Percentiles rank a stretch among this genome's conserved stretches.
Evolutionary conservation across 495 filamentous ascomycete species (phyloP).

Genomic region (Penicillium ucsense): DNA sequence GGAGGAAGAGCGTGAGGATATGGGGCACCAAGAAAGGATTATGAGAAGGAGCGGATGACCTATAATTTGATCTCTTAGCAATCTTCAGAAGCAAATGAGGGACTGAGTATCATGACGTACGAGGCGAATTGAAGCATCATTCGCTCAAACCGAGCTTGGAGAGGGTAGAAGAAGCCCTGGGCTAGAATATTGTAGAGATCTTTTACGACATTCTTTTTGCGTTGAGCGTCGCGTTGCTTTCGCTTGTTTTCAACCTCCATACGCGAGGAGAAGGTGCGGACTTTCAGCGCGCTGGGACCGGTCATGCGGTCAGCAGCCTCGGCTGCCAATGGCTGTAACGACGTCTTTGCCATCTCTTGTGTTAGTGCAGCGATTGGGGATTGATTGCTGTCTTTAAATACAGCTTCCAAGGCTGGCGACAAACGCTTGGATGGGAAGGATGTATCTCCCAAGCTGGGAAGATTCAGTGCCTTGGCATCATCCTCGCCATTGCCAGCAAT

Average conservation of each 20-base stretch:
- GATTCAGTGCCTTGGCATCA: conserved; percentile 36
- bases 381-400: conserved; percentile 31
- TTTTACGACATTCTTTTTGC: conserved; percentile 52
- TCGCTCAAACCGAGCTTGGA: conserved; percentile 40
- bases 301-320: conserved; percentile 54
- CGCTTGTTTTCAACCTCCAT: conserved; percentile 60
- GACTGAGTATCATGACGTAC: conserved; percentile 13
- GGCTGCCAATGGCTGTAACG: conserved; percentile 72
- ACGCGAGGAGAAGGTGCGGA: conserved; percentile 66
- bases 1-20: conserved; percentile 40
- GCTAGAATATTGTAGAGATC: conserved; percentile 66
- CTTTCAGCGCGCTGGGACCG: conserved; percentile 76
- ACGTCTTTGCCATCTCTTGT: conserved; percentile 50
- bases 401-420: conserved; percentile 42
- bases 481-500: conserved; percentile 69
- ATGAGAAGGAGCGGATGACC: conserved; percentile 26
- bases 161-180: conserved; percentile 74
- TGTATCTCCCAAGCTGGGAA: conserved; percentile 29
- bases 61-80: conserved; percentile 7
- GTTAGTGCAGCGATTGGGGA: conserved; percentile 55
- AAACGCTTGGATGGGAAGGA: conserved; percentile 68
- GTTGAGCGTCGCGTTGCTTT: conserved; percentile 32
- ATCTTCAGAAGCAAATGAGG: not conserved
- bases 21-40: conserved; percentile 35
- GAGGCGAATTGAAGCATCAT: conserved; percentile 36